Conservation (phyloP, 805 yeast species). For the Millerago galiae region DNA sequence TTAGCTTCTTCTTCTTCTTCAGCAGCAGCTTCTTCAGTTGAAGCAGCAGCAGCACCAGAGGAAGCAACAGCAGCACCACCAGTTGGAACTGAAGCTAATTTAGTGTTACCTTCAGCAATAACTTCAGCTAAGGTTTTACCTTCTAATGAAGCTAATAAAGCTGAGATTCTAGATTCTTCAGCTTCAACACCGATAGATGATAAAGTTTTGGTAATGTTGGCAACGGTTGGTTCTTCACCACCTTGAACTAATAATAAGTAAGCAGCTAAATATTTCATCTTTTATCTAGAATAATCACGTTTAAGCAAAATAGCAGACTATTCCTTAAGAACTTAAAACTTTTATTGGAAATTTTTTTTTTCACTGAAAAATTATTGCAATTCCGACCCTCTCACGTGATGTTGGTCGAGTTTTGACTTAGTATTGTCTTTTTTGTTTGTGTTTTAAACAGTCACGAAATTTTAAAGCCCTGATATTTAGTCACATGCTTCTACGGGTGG, state of each 20-base stretch:
- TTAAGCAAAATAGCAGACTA: constrained; percentile 77
- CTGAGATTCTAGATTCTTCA: constrained; percentile 67
- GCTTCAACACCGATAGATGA: constrained; percentile 76
- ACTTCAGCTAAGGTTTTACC: constrained; percentile 70
- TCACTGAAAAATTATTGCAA: constrained; percentile 12
- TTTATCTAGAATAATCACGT: constrained; percentile 61
- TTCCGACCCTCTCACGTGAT: constrained; percentile 4
- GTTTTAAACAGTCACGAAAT: no score
- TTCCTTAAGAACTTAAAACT: constrained; percentile 40
- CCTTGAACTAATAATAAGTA: constrained; percentile 84
- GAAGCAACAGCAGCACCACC: constrained; percentile 73
- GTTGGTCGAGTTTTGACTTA: no score
- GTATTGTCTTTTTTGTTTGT: no score
- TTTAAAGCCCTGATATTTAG: no score
- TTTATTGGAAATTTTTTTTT: background rate
- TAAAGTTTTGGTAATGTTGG: constrained; percentile 66
- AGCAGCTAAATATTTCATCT: constrained; percentile 87
- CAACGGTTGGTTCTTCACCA: constrained; percentile 75
- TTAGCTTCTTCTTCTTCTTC: constrained; percentile 38
- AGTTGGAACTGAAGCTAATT: constrained; percentile 75
- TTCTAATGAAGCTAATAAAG: constrained; percentile 67
- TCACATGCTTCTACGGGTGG: no score
- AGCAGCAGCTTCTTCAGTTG: constrained; percentile 44
- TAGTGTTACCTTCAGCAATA: constrained; percentile 74
- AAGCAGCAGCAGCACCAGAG: constrained; percentile 49